Evolutionary conservation across 1,284 basidiomycete species (phyloP).

Genomic region (Pterulicium gracile): DNA sequence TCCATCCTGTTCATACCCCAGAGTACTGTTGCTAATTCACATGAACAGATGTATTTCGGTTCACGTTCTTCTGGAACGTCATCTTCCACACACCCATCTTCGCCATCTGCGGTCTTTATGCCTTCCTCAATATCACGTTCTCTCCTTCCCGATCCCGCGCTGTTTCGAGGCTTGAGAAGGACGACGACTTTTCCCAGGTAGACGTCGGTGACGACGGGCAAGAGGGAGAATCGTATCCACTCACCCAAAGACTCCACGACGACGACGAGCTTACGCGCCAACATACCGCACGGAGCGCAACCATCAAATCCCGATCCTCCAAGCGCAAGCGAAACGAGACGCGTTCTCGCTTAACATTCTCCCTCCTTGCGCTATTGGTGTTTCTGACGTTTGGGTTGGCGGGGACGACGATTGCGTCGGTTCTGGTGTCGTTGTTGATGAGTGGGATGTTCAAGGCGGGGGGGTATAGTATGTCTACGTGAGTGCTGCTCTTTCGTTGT

Average conservation of each 20-base stretch:
- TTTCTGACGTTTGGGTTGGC: constrained; percentile 47
- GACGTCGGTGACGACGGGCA: not conserved
- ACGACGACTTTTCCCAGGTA: not conserved
- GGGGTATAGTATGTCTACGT: constrained; percentile 74
- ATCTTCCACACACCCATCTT: constrained; percentile 67
- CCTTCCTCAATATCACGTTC: constrained; percentile 58
- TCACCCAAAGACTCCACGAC: not conserved
- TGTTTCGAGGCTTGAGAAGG: not conserved
- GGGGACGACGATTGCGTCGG: constrained; percentile 59
- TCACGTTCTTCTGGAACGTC: constrained; percentile 80
- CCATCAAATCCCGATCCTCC: constrained; percentile 8
- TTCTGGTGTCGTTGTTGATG: constrained; percentile 61
- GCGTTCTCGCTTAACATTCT: constrained; percentile 51
- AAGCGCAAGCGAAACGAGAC: constrained; percentile 29
- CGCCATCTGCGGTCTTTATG: constrained; percentile 55
- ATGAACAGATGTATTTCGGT: constrained; percentile 61
- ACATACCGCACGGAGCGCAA: constrained; percentile 5
- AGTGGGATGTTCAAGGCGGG: constrained; percentile 61
- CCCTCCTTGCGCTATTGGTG: constrained; percentile 51
- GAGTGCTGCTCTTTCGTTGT: constrained; percentile 19
- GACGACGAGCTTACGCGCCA: too few relatives aligned
- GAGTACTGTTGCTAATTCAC: not conserved
- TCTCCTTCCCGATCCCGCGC: constrained; percentile 24
- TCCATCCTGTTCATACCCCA: not conserved
- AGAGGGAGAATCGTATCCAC: not conserved